phyloP scores from a whole-genome alignment of 139 green algal species.

The Coccomyxa sp. region DNA sequence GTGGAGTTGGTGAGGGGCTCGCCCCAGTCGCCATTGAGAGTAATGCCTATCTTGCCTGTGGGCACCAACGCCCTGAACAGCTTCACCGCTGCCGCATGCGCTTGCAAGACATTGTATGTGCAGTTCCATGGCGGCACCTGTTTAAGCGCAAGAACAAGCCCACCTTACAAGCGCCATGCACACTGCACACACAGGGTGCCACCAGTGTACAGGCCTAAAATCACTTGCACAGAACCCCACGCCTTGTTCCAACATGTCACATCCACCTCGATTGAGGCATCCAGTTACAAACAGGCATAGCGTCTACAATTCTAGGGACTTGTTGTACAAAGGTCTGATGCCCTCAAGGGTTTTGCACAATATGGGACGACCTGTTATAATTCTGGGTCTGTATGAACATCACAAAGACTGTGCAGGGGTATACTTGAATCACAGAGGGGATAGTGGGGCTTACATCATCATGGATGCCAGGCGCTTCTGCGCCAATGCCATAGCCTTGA shows the following conservation, averaged over 20 bases:
- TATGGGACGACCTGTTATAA: neutral
- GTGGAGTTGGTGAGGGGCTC: neutral
- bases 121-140: conserved; percentile 24
- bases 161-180: neutral
- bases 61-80: conserved; percentile 25
- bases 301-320: too few relatives aligned
- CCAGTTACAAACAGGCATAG: too few relatives aligned
- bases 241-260: too few relatives aligned
- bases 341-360: neutral
- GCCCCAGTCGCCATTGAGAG: conserved; percentile 29
- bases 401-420: too few relatives aligned
- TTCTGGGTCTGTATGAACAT: neutral
- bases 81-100: conserved; percentile 28
- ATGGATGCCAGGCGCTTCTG: conserved; percentile 22
- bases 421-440: too few relatives aligned
- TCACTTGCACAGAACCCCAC: too few relatives aligned
- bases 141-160: too few relatives aligned
- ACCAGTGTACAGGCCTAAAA: too few relatives aligned
- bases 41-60: conserved; percentile 31
- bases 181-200: too few relatives aligned
- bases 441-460: neutral
- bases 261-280: too few relatives aligned
- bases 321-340: too few relatives aligned
- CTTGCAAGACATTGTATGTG: conserved; percentile 35
- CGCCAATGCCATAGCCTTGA: conserved; percentile 32